These are phyloP conservation scores for Hawksworthiomyces lignivorus DNA, from an alignment of 2,329 filamentous ascomycete genomes.

Conservation along the genomic window DNA sequence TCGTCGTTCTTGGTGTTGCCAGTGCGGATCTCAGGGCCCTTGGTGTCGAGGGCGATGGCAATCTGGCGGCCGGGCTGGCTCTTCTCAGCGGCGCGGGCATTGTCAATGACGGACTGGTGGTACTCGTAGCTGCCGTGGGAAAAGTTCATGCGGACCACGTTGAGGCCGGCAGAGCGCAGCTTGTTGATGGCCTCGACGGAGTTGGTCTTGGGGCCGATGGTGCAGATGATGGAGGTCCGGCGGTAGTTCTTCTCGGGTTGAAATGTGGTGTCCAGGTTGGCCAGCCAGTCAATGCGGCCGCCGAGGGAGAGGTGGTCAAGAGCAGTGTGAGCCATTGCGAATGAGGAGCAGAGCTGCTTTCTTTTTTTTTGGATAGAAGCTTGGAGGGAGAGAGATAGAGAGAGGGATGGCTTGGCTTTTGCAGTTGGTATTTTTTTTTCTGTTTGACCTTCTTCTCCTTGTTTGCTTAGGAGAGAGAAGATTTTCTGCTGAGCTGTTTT, in stretches of 20 bases:
- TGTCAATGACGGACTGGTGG: slow-evolving; percentile 88
- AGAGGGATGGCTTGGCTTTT: neutral
- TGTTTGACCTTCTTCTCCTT: slow-evolving; percentile 3
- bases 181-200: slow-evolving; percentile 94
- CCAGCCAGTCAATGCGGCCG: slow-evolving; percentile 59
- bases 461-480: too few species aligned
- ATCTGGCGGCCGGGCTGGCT: slow-evolving; percentile 73
- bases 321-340: slow-evolving; percentile 55
- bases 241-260: slow-evolving; percentile 83
- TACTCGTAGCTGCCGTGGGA: slow-evolving; percentile 93
- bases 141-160: slow-evolving; percentile 99
- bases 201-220: slow-evolving; percentile 99
- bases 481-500: slow-evolving; percentile 13
- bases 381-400: neutral
- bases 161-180: slow-evolving; percentile 83
- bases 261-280: slow-evolving; percentile 79
- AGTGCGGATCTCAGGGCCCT: slow-evolving; percentile 55
- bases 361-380: neutral
- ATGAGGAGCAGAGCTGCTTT: slow-evolving; percentile 2
- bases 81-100: slow-evolving; percentile 80
- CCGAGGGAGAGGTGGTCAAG: slow-evolving; percentile 80
- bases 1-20: slow-evolving; percentile 66
- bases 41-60: slow-evolving; percentile 83
- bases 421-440: neutral
- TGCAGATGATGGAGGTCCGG: slow-evolving; percentile 96